Percentiles rank a stretch among this genome's conserved stretches.
phyloP scores from a whole-genome alignment of 2,329 filamentous ascomycete genomes.

The Penicillium concentricum region DNA sequence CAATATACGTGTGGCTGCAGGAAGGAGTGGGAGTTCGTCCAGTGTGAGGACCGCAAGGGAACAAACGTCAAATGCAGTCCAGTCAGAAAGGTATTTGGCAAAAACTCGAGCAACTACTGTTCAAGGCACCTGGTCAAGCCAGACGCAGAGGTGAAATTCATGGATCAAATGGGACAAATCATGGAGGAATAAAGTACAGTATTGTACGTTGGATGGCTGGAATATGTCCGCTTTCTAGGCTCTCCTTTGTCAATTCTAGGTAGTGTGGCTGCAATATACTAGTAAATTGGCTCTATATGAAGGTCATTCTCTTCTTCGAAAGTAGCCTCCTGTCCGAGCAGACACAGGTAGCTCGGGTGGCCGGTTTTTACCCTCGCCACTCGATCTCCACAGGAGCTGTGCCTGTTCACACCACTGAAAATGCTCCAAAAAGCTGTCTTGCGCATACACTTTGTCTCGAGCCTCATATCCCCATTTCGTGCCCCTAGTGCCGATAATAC shows the following conservation, averaged over 20 bases:
- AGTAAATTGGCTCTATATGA: constrained; percentile 4
- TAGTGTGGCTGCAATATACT: constrained; percentile 1
- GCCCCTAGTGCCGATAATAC: constrained; percentile 9
- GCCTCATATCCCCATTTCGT: constrained; percentile 6
- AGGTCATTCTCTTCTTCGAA: constrained; percentile 12
- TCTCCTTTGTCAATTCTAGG: not conserved
- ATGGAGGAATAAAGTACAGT: not conserved
- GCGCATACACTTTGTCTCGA: constrained; percentile 14
- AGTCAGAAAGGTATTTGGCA: not conserved
- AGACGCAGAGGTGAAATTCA: not conserved
- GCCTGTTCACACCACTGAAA: constrained; percentile 11
- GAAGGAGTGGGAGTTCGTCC: not conserved
- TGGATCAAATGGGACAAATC: not conserved
- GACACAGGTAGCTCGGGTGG: constrained; percentile 9
- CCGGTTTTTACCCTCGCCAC: constrained; percentile 6
- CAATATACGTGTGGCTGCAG: constrained; percentile 7
- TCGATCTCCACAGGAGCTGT: constrained; percentile 12
- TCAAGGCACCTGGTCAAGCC: constrained; percentile 2
- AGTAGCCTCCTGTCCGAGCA: constrained; percentile 12
- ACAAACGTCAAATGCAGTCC: constrained; percentile 4
- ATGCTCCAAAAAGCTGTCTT: constrained; percentile 8
- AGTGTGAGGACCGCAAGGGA: not conserved
- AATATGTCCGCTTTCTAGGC: not conserved
- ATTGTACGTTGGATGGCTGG: not conserved
- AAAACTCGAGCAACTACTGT: not conserved